Evolutionary conservation across 169 alveolate genomes (phyloP).

Genomic region (Plasmodium reichenowi): DNA sequence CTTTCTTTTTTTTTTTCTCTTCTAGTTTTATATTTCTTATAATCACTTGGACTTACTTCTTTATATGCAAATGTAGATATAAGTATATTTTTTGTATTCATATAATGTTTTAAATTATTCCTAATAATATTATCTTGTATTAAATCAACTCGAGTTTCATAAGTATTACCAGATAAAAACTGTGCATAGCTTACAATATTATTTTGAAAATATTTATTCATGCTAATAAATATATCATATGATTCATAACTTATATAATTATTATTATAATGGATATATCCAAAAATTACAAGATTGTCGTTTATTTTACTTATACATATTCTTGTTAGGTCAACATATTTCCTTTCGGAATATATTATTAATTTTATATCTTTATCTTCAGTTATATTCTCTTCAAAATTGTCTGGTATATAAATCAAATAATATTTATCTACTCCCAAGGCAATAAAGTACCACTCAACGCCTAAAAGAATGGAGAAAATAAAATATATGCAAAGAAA

Average conservation of each 20-base stretch:
- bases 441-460: slow-evolving; percentile 68
- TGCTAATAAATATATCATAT: slow-evolving; percentile 66
- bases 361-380: slow-evolving; percentile 47
- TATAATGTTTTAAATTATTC: slow-evolving; percentile 47
- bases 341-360: slow-evolving; percentile 20
- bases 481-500: background rate
- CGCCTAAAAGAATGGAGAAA: background rate
- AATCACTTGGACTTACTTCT: slow-evolving; percentile 27
- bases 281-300: slow-evolving; percentile 65
- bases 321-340: slow-evolving; percentile 68
- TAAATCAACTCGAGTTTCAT: slow-evolving; percentile 48
- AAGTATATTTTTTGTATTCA: slow-evolving; percentile 61
- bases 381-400: slow-evolving; percentile 59
- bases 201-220: slow-evolving; percentile 70
- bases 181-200: slow-evolving; percentile 56
- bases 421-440: slow-evolving; percentile 53
- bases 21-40: background rate
- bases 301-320: slow-evolving; percentile 51
- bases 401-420: slow-evolving; percentile 56
- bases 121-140: slow-evolving; percentile 45
- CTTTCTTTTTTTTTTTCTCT: slow-evolving; percentile 6
- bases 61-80: slow-evolving; percentile 66
- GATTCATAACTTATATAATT: slow-evolving; percentile 23
- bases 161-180: slow-evolving; percentile 53
- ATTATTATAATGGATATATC: slow-evolving; percentile 31